Evolutionary conservation across 2,329 filamentous ascomycete species (phyloP).

Genomic region (Colletotrichum lupini): DNA sequence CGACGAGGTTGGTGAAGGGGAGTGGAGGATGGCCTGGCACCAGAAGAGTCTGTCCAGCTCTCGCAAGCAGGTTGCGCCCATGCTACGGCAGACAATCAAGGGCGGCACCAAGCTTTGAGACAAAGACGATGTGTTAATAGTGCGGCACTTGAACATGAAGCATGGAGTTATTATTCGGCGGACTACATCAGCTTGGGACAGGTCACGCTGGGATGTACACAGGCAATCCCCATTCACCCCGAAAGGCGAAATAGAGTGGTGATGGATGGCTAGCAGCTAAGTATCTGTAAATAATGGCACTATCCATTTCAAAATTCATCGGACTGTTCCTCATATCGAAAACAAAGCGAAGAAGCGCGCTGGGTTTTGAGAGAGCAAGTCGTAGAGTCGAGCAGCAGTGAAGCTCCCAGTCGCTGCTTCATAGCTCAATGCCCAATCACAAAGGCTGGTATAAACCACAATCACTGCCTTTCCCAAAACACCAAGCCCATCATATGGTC

Average conservation of each 20-base stretch:
- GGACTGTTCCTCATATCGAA: too few relatives aligned
- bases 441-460: background rate
- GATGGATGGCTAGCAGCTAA: too few relatives aligned
- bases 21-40: conserved; percentile 72
- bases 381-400: too few relatives aligned
- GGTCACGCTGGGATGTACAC: too few relatives aligned
- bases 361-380: too few relatives aligned
- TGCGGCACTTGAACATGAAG: background rate
- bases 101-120: background rate
- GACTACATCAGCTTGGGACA: background rate
- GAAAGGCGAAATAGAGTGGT: too few relatives aligned
- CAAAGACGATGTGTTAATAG: background rate
- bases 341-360: too few relatives aligned
- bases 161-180: background rate
- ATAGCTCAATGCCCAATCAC: background rate
- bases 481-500: background rate
- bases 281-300: too few relatives aligned
- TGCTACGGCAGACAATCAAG: conserved; percentile 68
- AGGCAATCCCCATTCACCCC: background rate
- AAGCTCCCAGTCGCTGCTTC: background rate
- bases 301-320: too few relatives aligned
- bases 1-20: conserved; percentile 50
- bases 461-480: background rate
- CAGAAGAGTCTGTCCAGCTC: conserved; percentile 72
- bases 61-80: conserved; percentile 76